Evolutionary conservation across 805 yeast species (phyloP).

Genomic region (Suhomyces tanzawaensis): DNA sequence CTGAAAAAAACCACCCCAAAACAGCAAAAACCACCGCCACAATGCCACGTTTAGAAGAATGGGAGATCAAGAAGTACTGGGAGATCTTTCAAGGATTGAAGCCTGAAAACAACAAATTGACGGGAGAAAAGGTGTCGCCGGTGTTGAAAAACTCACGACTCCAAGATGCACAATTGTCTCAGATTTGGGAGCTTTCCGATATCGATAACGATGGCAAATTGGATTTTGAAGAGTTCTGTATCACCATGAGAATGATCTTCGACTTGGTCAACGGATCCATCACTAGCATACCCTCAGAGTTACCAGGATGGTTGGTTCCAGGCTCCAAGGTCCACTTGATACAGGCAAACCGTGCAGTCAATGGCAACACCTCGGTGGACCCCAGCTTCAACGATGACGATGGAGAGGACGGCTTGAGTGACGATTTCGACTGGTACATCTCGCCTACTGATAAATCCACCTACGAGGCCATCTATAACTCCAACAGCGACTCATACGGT

Average conservation of each 20-base stretch:
- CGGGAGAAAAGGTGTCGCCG: slow-evolving; percentile 81
- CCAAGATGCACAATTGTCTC: slow-evolving; percentile 69
- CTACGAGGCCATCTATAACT: slow-evolving; percentile 74
- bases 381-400: slow-evolving; percentile 43
- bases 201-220: slow-evolving; percentile 87
- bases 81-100: slow-evolving; percentile 89
- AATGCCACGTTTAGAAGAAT: slow-evolving; percentile 80
- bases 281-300: slow-evolving; percentile 57
- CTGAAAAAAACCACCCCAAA: not conserved
- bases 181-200: slow-evolving; percentile 90
- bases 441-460: slow-evolving; percentile 80
- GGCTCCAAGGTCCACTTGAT: slow-evolving; percentile 81
- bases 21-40: not conserved
- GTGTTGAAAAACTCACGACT: slow-evolving; percentile 88
- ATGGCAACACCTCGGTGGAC: slow-evolving; percentile 20
- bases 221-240: slow-evolving; percentile 97
- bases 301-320: slow-evolving; percentile 94
- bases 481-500: slow-evolving; percentile 76
- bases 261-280: slow-evolving; percentile 77
- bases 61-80: slow-evolving; percentile 98
- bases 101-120: slow-evolving; percentile 75
- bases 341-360: slow-evolving; percentile 74
- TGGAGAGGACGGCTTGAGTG: slow-evolving; percentile 57
- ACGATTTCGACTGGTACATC: slow-evolving; percentile 93
- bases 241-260: slow-evolving; percentile 92